Base-by-base conservation (phyloP, 306 rosid species). In the Comarum palustre region DNA sequence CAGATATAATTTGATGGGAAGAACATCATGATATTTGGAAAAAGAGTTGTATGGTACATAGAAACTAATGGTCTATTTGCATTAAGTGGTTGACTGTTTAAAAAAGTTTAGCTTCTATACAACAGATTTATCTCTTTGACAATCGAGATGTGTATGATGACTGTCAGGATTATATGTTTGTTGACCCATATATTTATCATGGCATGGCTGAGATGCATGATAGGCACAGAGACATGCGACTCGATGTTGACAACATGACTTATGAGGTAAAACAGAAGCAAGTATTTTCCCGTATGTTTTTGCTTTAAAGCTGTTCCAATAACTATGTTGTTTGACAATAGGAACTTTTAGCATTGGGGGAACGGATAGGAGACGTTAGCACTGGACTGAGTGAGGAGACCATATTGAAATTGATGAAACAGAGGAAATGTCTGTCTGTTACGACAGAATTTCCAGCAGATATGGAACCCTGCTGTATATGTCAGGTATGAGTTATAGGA, bases 191-290 rank as follows among this genome's bases (percentile, higher is more conserved):
- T 78, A 73, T 87, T 71, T 82, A 81, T 75, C 93, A 87, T 75
- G 93, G 90, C 45, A 79, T 89, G 86, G 92, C 93, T 42, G 97
- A 92, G 79, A 79, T 86, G 84, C 93, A 92, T 59, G 97, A 92
- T 81, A 80, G 97, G 82, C 97, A 92, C 84, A 83, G 97, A 79
- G 96, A 88, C 78, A 87, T 92, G 97, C 96, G 96, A 82, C 96
- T 92, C 45, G 97, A 92, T 78, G 97, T 92, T 48, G 97, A 92
- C 77, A 92, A 92, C 87, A 89, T 92, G 96, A 89, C 96, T 54
- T 89, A 92, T 2, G 97, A 92, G 97, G 97, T 89, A 87, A 80
- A 68, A 66, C 19, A 55, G 66, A 27, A 58, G 70, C 75, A 73
- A 73, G 68, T 61, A 72, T 74, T 77, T 75, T 24, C 57, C 60